These are phyloP conservation scores for Aegilops sharonensis DNA, from an alignment of 176 grass and related monocot genomes.

Conservation along the genomic window DNA sequence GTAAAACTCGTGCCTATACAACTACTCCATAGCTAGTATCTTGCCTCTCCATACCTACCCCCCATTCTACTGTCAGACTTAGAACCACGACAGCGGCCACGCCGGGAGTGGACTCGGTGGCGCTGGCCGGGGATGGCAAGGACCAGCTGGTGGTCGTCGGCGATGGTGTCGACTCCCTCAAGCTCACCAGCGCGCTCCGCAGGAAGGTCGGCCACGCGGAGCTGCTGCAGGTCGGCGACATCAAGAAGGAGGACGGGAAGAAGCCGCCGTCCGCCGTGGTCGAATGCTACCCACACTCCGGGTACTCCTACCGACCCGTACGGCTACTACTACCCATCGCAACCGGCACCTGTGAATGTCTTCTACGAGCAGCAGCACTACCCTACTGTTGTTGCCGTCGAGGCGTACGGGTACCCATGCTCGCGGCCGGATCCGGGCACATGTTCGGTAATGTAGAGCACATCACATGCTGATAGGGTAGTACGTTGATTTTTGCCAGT, in stretches of 20 bases:
- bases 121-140: constrained; percentile 29
- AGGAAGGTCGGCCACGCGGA: constrained; percentile 37
- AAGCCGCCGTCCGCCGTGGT: background rate
- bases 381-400: background rate
- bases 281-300: background rate
- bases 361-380: background rate
- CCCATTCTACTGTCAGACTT: too few species aligned
- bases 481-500: too few species aligned
- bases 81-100: too few species aligned
- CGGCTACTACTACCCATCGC: background rate
- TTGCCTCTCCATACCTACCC: too few species aligned
- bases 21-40: too few species aligned
- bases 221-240: constrained; percentile 35
- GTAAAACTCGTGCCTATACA: too few species aligned
- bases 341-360: background rate
- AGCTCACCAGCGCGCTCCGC: constrained; percentile 37
- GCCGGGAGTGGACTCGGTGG: constrained; percentile 41
- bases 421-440: too few species aligned
- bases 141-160: constrained; percentile 50
- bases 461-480: too few species aligned
- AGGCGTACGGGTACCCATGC: background rate
- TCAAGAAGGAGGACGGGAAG: background rate
- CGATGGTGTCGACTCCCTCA: constrained; percentile 50
- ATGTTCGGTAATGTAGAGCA: too few species aligned
- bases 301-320: background rate